These are phyloP conservation scores for Lupinus albus DNA, from an alignment of 306 rosid species.

Conservation along the genomic window DNA sequence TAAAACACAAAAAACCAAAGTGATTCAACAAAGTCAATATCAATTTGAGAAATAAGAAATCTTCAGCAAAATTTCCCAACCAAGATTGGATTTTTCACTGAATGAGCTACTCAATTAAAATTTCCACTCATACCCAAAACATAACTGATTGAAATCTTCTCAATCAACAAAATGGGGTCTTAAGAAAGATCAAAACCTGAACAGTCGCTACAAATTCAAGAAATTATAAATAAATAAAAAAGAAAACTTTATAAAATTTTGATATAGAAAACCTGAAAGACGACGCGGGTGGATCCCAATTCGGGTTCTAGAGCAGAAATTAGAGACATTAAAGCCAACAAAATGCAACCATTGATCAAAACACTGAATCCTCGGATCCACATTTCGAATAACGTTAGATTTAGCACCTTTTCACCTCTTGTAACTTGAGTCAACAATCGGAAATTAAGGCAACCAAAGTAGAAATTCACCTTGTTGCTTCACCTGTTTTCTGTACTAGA, in stretches of 20 bases:
- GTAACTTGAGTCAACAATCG: conserved; percentile 37
- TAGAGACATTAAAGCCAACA: conserved; percentile 35
- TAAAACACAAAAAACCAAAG: conserved; percentile 22
- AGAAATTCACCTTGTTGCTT: not conserved
- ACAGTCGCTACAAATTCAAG: conserved; percentile 27
- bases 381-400: conserved; percentile 45
- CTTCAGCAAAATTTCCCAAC: not conserved
- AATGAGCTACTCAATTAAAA: conserved; percentile 20
- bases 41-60: conserved; percentile 22
- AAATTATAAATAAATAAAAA: not conserved
- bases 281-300: conserved; percentile 79
- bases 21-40: conserved; percentile 7
- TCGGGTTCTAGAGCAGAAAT: conserved; percentile 48
- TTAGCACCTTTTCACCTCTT: conserved; percentile 25
- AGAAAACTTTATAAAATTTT: not conserved
- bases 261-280: conserved; percentile 66
- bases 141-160: conserved; percentile 17
- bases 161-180: conserved; percentile 20
- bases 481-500: not conserved
- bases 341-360: conserved; percentile 39
- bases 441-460: conserved; percentile 18
- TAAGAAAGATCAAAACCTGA: conserved; percentile 13
- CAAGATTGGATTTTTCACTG: conserved; percentile 30
- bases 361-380: conserved; percentile 37
- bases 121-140: conserved; percentile 20